These are phyloP conservation scores for Rheum nobile DNA, from an alignment of 148 eudicot species.

Conservation along the genomic window DNA sequence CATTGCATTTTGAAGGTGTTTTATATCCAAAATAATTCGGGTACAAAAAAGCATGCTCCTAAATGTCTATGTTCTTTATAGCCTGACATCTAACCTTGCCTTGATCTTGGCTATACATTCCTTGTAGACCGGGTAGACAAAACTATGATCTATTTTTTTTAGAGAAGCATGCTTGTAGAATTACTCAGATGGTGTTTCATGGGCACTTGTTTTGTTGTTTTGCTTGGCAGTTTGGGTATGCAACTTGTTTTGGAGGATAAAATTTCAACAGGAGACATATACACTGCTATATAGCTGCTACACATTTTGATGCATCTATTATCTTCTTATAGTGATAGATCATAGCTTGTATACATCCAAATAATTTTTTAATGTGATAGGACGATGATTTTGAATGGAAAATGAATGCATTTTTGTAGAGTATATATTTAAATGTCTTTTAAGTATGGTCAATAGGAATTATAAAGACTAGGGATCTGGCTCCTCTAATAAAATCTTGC, in stretches of 20 bases:
- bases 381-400: not conserved
- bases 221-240: not conserved
- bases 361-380: not conserved
- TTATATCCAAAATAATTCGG: not conserved
- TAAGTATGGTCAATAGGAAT: not conserved
- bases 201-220: not conserved
- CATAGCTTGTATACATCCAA: not conserved
- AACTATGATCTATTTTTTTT: not conserved
- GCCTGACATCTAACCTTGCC: not conserved
- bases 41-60: not conserved
- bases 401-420: not conserved
- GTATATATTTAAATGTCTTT: not conserved
- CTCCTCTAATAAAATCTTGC: not conserved
- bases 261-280: not conserved
- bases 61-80: not conserved
- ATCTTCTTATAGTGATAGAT: not conserved
- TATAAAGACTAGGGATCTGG: not conserved
- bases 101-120: not conserved
- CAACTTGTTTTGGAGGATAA: not conserved
- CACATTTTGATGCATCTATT: not conserved
- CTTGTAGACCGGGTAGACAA: not conserved
- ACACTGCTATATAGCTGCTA: not conserved
- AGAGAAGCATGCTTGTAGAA: not conserved
- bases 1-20: not conserved
- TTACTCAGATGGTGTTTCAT: not conserved